Evolutionary conservation across 176 grass and related monocot species (phyloP).

Genomic region (Musa beccarii): DNA sequence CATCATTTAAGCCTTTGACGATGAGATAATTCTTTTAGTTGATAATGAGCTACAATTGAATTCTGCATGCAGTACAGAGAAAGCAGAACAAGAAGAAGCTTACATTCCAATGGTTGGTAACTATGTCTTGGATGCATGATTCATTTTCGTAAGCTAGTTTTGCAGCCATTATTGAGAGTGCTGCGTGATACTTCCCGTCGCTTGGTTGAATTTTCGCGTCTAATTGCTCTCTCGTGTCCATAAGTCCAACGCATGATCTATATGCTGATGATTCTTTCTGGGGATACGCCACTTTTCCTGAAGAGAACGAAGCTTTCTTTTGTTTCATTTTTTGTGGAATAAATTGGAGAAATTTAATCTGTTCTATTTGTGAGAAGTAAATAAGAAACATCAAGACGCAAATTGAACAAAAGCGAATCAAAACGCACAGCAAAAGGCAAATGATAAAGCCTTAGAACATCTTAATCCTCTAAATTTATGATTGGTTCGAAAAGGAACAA

Average conservation of each 20-base stretch:
- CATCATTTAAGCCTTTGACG: neutral
- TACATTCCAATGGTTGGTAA: slow-evolving; percentile 32
- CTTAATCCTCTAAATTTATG: no score
- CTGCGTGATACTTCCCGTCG: slow-evolving; percentile 33
- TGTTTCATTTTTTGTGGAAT: no score
- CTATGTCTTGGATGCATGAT: slow-evolving; percentile 31
- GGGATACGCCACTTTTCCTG: slow-evolving; percentile 31
- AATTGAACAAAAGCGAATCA: no score
- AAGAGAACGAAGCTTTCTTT: neutral
- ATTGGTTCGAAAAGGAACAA: no score
- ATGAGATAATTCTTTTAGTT: neutral
- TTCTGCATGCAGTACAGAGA: neutral
- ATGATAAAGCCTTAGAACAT: no score
- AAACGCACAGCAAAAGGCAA: no score
- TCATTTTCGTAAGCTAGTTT: slow-evolving; percentile 63
- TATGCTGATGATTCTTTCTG: slow-evolving; percentile 32
- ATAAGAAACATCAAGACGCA: no score
- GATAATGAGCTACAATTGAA: neutral
- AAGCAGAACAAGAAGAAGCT: neutral
- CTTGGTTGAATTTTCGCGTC: slow-evolving; percentile 24
- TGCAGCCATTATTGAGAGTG: slow-evolving; percentile 52
- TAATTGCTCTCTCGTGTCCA: slow-evolving; percentile 37
- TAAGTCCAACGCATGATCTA: slow-evolving; percentile 27
- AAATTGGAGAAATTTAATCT: no score
- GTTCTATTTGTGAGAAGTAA: no score